Base-by-base conservation (phyloP, 2,329 filamentous ascomycete genomes). In the Aspergillus sp. region DNA sequence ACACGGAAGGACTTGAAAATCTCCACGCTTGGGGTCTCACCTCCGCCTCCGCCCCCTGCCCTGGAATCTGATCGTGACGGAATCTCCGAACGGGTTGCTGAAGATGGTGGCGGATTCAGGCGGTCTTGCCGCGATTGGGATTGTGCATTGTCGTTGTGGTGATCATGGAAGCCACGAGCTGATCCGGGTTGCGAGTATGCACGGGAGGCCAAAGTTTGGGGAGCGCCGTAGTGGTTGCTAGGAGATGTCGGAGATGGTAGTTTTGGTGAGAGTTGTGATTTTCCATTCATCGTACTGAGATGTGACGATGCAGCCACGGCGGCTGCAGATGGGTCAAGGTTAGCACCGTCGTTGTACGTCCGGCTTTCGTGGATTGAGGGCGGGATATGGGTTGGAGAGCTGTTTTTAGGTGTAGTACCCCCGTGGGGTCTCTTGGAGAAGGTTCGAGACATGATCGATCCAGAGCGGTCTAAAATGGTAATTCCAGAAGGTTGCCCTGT, bases 1-100 rank as follows among this genome's bases (percentile, higher is more conserved):
- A 99, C 95, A 39, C 93, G 88, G 83, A 99, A 99, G 1, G 91
- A 96, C 74, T 99, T 99, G 86, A 98, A 98, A 58, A 99, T 97
- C 75, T 99, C 95, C 58, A 97, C 93, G 41, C 75, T 78, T 15
- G 75, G 75, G 7, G 75, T 74, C 49, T 67, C 34, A 9, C 34
- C 65, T 30, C 67, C 64, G 18, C 69, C 60, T 0, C 34, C 65
- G 30, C 67, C 64, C 20, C 69, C 60, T 0, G 65, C 61, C 56
- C 68, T 60, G 24, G 71, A 71, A 15, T 74, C 68, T 18, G 66
- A 62, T 43, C 70, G 67, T 11, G 67, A 67, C 1, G 71, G 71
- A 26, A 72, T 65, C 32, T 74, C 68, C 9, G 68, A 64, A 11
- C 73, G 72, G 7, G 68, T 65, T 6, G 62, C 60, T 59, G 64